These are phyloP conservation scores for Barnettozyma botsteinii DNA, from an alignment of 805 yeast species.

Conservation along the genomic window DNA sequence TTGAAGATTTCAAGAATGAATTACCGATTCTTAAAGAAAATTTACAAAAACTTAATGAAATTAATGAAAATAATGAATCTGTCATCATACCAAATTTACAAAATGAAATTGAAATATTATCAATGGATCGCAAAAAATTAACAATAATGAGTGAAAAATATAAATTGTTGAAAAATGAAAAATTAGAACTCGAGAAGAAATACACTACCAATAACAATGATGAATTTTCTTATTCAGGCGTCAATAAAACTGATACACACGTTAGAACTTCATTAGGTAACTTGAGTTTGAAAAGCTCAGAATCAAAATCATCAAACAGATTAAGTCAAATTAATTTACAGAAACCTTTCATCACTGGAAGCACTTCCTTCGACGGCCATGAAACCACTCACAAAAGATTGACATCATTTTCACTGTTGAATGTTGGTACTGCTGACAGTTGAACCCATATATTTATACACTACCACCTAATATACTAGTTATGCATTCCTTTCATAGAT, in stretches of 20 bases:
- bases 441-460: neutral
- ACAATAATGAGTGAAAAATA: constrained; percentile 23
- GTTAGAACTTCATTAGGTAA: too few relatives aligned
- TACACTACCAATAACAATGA: neutral
- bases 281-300: neutral
- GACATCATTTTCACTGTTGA: constrained; percentile 13
- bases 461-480: too few relatives aligned
- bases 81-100: constrained; percentile 42
- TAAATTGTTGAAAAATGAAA: constrained; percentile 28
- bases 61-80: constrained; percentile 37
- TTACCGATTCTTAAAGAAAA: constrained; percentile 34
- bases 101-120: constrained; percentile 33
- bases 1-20: constrained; percentile 34
- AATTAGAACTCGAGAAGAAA: constrained; percentile 30
- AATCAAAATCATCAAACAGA: neutral
- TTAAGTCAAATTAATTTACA: neutral
- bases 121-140: constrained; percentile 22
- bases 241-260: too few relatives aligned
- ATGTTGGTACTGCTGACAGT: constrained; percentile 6
- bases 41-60: constrained; percentile 34
- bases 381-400: constrained; percentile 6
- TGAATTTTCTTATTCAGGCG: neutral
- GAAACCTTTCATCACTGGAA: constrained; percentile 5
- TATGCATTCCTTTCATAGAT: too few relatives aligned
- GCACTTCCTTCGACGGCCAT: constrained; percentile 2